Percentiles rank a stretch among this genome's conserved stretches.
These are phyloP conservation scores for Apostasia shenzhenica DNA, from an alignment of 106 monocot genomes.

Conservation along the genomic window DNA sequence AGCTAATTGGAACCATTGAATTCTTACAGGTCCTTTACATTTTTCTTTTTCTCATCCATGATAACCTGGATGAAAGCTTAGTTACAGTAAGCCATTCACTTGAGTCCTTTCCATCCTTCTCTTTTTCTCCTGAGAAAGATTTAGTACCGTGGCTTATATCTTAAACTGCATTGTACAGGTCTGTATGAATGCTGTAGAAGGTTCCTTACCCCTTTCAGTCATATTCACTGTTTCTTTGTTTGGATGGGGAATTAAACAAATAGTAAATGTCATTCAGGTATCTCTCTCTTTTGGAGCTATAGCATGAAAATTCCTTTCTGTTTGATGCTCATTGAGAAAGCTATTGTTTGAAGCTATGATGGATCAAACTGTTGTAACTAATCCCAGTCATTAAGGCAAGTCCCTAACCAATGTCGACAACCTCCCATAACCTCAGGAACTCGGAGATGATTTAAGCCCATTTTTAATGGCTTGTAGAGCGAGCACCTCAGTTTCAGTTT, in stretches of 20 bases:
- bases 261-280: constrained; percentile 92
- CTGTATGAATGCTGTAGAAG: constrained; percentile 30
- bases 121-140: not conserved
- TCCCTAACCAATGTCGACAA: too few species aligned
- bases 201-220: constrained; percentile 28
- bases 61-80: constrained; percentile 45
- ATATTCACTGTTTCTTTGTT: constrained; percentile 40
- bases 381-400: too few species aligned
- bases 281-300: not conserved
- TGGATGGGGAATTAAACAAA: constrained; percentile 91
- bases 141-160: not conserved
- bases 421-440: too few species aligned
- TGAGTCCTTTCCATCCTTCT: not conserved
- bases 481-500: too few species aligned
- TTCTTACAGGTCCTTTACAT: constrained; percentile 74
- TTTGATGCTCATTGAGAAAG: too few species aligned
- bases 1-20: not conserved
- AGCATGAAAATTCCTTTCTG: too few species aligned
- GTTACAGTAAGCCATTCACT: constrained; percentile 38
- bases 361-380: too few species aligned
- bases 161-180: constrained; percentile 30
- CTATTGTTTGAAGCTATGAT: too few species aligned
- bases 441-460: too few species aligned
- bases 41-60: constrained; percentile 62
- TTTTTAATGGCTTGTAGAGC: too few species aligned